Evolutionary conservation across 1,139 yeast genomes (phyloP), one percentile per base, ranked within the genome.

Genomic region (Martiniozyma asiatica): DNA sequence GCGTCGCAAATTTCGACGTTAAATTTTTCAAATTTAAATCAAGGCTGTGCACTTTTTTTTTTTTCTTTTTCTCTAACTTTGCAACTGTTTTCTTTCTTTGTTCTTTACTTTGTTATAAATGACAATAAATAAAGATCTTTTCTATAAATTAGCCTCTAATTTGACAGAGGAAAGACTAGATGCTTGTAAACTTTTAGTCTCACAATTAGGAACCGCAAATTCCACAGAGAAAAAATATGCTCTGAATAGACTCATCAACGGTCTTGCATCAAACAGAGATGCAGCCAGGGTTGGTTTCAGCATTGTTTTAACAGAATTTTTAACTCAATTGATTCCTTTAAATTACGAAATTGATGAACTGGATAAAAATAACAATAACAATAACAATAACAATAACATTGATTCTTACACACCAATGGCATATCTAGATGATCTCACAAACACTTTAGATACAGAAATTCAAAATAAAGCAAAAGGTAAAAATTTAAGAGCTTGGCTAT

Each of bases 231-330:
- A 92, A 85, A 68, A 69, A 30, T 87, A 89, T 50, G 92, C 94
- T 0, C 57, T 81, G 35, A 70, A 69, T 37, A 66, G 97, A 46
- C 61, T 89, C 37, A 65, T 82, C 35, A 76, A 74, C 42, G 97
- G 97, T 29, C 61, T 89, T 26, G 65, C 82, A 8, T 79, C 94
- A 9, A 68, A 85, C 13, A 68, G 92, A 47, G 94, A 81, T 26
- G 66, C 85, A 29, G 93, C 95, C 1, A 61, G 96, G 35, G 58
- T 81, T 25, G 98, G 98, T 2, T 87, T 79, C 45, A 81, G 94
- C 3, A 71, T 84, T 68, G 92, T 95, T 24, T 58, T 89, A 27
- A 73, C 89, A 1, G 97, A 89, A 51, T 61, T 84, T 2, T 49
- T 73, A 15, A 55, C 58, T 20, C 58, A 74, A 14, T 59, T 69